Percentiles rank a stretch among this genome's conserved stretches.
Conservation (phyloP, 2,329 filamentous ascomycete genomes). For the Chlorencoelia australis region DNA sequence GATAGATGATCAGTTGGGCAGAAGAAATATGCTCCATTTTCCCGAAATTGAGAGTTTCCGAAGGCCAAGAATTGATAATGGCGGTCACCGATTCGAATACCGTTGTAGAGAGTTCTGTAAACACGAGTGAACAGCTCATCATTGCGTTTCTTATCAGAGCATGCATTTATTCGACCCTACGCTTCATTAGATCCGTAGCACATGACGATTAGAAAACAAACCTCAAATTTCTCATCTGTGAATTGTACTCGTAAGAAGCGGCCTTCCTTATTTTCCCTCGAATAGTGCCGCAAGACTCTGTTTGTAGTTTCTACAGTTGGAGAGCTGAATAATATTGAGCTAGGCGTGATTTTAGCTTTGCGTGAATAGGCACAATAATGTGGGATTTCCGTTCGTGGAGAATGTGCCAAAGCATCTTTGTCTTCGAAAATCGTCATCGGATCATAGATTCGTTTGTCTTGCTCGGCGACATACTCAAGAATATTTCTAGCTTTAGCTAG, state of each 20-base stretch:
- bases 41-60: slow-evolving; percentile 89
- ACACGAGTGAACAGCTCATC: slow-evolving; percentile 68
- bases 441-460: slow-evolving; percentile 50
- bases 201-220: slow-evolving; percentile 18
- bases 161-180: slow-evolving; percentile 48
- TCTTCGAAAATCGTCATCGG: slow-evolving; percentile 64
- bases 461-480: slow-evolving; percentile 64
- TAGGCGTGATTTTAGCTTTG: slow-evolving; percentile 74
- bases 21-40: slow-evolving; percentile 91
- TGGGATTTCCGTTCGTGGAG: slow-evolving; percentile 45
- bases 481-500: slow-evolving; percentile 48
- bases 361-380: slow-evolving; percentile 65
- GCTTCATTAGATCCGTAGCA: slow-evolving; percentile 19
- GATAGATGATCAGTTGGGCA: slow-evolving; percentile 56
- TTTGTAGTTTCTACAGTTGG: slow-evolving; percentile 82
- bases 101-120: slow-evolving; percentile 59
- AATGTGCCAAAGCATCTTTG: slow-evolving; percentile 37
- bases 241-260: slow-evolving; percentile 86
- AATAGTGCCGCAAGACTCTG: slow-evolving; percentile 67
- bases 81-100: slow-evolving; percentile 72
- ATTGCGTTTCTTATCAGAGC: slow-evolving; percentile 41
- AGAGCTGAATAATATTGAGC: slow-evolving; percentile 66
- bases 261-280: slow-evolving; percentile 48
- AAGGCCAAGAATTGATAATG: slow-evolving; percentile 86
- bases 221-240: slow-evolving; percentile 57